Evolutionary conservation across 441 rosid genomes (phyloP).

Genomic region (Adansonia grandidieri): DNA sequence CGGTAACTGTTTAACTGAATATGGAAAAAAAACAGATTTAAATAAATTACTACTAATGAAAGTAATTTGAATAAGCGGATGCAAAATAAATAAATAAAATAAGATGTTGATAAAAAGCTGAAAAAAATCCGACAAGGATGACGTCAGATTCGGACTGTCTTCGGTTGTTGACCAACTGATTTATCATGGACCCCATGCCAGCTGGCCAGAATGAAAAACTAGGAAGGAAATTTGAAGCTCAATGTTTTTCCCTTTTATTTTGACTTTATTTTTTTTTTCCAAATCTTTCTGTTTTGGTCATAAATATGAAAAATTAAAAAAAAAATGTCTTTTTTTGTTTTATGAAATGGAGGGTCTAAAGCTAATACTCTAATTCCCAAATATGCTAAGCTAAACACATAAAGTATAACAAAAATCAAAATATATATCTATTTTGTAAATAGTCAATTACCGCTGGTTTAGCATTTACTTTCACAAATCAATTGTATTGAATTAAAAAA

Average conservation of each 20-base stretch:
- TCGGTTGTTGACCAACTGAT: constrained; percentile 45
- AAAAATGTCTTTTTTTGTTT: neutral
- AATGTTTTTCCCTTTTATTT: no score
- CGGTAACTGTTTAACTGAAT: neutral
- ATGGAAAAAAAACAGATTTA: neutral
- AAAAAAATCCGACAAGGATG: constrained; percentile 29
- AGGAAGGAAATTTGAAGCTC: neutral
- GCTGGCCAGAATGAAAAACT: neutral
- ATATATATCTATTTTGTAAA: no score
- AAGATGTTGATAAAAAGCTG: neutral
- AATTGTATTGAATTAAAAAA: no score
- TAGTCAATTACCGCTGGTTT: no score
- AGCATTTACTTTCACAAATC: no score
- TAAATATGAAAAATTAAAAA: neutral
- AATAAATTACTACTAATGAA: no score
- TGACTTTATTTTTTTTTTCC: neutral
- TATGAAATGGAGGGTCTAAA: neutral
- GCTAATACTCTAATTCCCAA: neutral
- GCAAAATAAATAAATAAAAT: neutral
- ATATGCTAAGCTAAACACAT: neutral
- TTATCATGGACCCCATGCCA: constrained; percentile 16
- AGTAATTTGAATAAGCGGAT: no score
- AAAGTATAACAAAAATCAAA: no score
- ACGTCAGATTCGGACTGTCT: constrained; percentile 31
- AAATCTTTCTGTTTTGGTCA: neutral